Percentiles rank a stretch among this genome's conserved stretches.
phyloP scores from a whole-genome alignment of 2,329 filamentous ascomycete species.

The Colletotrichum paranaense region DNA sequence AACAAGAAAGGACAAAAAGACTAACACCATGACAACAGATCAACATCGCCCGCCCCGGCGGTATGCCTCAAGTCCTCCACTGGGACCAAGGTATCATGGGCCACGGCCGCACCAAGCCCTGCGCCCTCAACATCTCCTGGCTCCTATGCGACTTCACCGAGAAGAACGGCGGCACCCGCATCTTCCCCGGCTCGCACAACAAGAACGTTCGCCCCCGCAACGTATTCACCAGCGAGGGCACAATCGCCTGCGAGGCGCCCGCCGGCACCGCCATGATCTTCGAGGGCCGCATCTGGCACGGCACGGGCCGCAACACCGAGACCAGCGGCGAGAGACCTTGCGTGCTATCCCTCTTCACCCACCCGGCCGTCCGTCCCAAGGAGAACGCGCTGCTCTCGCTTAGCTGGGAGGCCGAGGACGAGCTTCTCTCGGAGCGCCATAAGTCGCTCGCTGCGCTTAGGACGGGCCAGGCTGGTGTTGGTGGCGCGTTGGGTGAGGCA shows the following conservation, averaged over 20 bases:
- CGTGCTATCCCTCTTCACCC: not conserved
- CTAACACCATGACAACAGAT: not conserved
- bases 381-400: not conserved
- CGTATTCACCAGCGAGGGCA: not conserved
- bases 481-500: not conserved
- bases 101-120: conserved; percentile 8
- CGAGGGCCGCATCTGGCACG: not conserved
- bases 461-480: not conserved
- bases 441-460: not conserved
- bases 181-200: conserved; percentile 6
- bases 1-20: not conserved
- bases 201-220: not conserved
- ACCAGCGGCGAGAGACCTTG: not conserved
- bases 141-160: conserved; percentile 8
- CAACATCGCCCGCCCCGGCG: conserved; percentile 20
- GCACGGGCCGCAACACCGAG: not conserved
- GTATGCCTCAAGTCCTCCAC: conserved; percentile 16
- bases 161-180: not conserved
- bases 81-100: conserved; percentile 25
- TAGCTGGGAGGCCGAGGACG: not conserved
- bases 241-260: not conserved
- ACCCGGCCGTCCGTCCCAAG: conserved; percentile 1
- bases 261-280: not conserved
- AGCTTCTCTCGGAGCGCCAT: not conserved
- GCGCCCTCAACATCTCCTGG: conserved; percentile 21